These are phyloP conservation scores for Botrytis squamosa DNA, from an alignment of 2,329 filamentous ascomycete genomes.

Conservation along the genomic window DNA sequence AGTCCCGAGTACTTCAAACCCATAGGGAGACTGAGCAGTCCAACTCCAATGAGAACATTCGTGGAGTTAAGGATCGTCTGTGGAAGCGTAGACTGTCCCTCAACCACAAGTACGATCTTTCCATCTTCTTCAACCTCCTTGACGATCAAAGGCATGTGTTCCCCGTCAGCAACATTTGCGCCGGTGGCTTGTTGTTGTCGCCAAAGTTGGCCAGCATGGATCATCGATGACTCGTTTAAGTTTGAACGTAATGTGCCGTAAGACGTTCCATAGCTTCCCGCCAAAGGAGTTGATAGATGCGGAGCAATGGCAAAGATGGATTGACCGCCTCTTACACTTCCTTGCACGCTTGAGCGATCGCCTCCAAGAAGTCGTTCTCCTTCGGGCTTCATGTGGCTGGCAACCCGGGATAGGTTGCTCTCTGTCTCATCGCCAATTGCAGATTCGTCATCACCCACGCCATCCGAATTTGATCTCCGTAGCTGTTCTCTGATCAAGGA, in stretches of 20 bases:
- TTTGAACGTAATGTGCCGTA: slow-evolving; percentile 52
- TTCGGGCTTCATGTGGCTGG: slow-evolving; percentile 44
- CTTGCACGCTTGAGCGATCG: slow-evolving; percentile 32
- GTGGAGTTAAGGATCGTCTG: slow-evolving; percentile 95
- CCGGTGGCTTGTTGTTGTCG: slow-evolving; percentile 47
- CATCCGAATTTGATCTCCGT: slow-evolving; percentile 42
- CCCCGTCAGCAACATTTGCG: slow-evolving; percentile 52
- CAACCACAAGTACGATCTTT: slow-evolving; percentile 76
- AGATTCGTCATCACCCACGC: slow-evolving; percentile 35
- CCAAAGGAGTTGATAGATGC: slow-evolving; percentile 64
- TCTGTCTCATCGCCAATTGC: slow-evolving; percentile 21
- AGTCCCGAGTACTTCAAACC: slow-evolving; percentile 86
- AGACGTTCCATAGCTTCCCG: slow-evolving; percentile 67
- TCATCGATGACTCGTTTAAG: slow-evolving; percentile 46
- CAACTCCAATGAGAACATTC: slow-evolving; percentile 81
- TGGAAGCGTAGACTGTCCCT: slow-evolving; percentile 91
- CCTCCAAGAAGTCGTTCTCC: slow-evolving; percentile 25
- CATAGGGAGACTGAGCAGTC: slow-evolving; percentile 82
- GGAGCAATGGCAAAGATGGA: slow-evolving; percentile 59
- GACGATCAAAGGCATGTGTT: slow-evolving; percentile 75
- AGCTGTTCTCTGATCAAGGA: slow-evolving; percentile 54
- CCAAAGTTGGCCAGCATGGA: slow-evolving; percentile 52
- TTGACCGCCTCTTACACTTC: slow-evolving; percentile 41
- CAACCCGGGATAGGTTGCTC: slow-evolving; percentile 29
- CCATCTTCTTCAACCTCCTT: slow-evolving; percentile 88